phyloP scores from a whole-genome alignment of 805 yeast genomes.

The Saturnispora ahearnii region DNA sequence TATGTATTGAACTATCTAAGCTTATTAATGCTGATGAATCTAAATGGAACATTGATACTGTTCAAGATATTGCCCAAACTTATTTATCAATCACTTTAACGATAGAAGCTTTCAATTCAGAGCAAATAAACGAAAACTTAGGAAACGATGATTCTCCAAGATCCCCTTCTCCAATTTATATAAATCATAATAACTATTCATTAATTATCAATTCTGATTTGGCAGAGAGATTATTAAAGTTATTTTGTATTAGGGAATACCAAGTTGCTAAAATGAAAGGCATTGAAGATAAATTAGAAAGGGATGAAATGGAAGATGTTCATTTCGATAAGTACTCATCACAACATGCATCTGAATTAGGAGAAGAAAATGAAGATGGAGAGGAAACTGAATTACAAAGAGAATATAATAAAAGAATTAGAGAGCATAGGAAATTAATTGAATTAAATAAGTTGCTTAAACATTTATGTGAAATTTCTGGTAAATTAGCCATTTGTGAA shows the following conservation, averaged over 20 bases:
- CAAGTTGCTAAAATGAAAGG: slow-evolving; percentile 31
- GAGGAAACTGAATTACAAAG: slow-evolving; percentile 10
- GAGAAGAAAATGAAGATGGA: not conserved
- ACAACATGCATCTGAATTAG: not conserved
- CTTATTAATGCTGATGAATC: not conserved
- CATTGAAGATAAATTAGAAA: slow-evolving; percentile 32
- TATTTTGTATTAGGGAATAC: slow-evolving; percentile 43
- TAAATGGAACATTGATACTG: not conserved
- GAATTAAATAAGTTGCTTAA: slow-evolving; percentile 10
- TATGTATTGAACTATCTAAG: not conserved
- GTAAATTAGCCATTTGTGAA: slow-evolving; percentile 18
- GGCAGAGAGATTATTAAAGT: slow-evolving; percentile 28
- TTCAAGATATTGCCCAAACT: not conserved
- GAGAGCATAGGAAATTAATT: not conserved
- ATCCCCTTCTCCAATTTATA: not conserved
- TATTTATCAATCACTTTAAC: not conserved
- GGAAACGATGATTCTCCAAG: not conserved
- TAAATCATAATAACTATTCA: not conserved
- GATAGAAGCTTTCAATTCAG: slow-evolving; percentile 4
- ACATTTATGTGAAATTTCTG: slow-evolving; percentile 17
- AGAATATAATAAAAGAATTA: not conserved
- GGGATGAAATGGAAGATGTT: slow-evolving; percentile 42
- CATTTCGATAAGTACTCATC: slow-evolving; percentile 16
- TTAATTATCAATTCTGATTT: slow-evolving; percentile 1
- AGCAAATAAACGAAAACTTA: not conserved